Evolutionary conservation across 202 grass and related monocot genomes (phyloP).

Genomic region (Dendrocalamus latiflorus): DNA sequence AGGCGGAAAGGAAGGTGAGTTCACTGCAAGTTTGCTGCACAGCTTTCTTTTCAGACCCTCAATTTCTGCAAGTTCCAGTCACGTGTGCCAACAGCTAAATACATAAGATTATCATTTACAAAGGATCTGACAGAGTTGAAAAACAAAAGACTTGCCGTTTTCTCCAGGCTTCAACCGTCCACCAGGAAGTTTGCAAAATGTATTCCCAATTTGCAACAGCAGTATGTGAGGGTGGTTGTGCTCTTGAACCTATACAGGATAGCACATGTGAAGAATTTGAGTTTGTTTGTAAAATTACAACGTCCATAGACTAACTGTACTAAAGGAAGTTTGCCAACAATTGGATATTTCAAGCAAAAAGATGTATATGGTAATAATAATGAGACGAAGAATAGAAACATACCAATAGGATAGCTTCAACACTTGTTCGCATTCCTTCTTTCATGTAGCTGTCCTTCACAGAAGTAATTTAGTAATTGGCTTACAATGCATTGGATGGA

Average conservation of each 20-base stretch:
- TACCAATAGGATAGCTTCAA: slow-evolving; percentile 94
- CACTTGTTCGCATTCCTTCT: slow-evolving; percentile 97
- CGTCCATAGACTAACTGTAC: neutral
- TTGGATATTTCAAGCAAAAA: neutral
- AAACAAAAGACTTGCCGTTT: slow-evolving; percentile 50
- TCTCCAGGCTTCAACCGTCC: slow-evolving; percentile 96
- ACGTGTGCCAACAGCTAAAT: neutral
- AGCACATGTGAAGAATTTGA: neutral
- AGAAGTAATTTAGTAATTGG: neutral
- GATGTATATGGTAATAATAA: too few species aligned
- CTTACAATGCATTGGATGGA: neutral
- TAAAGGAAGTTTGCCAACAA: neutral
- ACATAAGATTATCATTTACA: neutral
- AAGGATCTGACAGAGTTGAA: neutral
- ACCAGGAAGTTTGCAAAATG: slow-evolving; percentile 98
- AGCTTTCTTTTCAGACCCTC: slow-evolving; percentile 94
- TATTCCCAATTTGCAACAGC: too few species aligned
- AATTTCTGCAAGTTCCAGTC: slow-evolving; percentile 59
- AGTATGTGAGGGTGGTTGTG: too few species aligned
- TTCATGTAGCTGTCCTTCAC: slow-evolving; percentile 90
- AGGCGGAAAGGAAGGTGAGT: slow-evolving; percentile 81
- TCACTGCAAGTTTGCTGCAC: slow-evolving; percentile 88
- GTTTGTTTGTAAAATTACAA: neutral
- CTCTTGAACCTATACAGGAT: slow-evolving; percentile 63
- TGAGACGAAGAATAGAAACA: neutral